A percentile compares a stretch with the other conserved stretches of the same genome.
Conservation (phyloP, 129 eudicot species). For the Arctium lappa region DNA sequence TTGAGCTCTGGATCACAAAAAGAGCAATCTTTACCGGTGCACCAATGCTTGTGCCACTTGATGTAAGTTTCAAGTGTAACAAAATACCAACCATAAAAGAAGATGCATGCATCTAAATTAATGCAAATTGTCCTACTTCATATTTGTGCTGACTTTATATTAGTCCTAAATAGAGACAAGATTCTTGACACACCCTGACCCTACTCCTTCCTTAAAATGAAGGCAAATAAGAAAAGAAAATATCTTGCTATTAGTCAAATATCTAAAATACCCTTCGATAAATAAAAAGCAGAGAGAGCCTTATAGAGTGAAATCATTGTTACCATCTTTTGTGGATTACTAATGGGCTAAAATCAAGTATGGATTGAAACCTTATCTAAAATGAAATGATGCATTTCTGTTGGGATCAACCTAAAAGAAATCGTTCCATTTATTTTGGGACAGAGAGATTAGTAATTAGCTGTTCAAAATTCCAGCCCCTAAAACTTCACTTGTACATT, state of each 20-base stretch:
- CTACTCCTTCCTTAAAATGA: background rate
- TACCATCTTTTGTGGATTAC: background rate
- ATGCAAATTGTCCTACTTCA: background rate
- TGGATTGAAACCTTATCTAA: background rate
- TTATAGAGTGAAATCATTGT: background rate
- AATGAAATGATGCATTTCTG: background rate
- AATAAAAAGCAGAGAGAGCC: background rate
- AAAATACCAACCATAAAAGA: conserved; percentile 13
- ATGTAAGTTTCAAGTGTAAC: conserved; percentile 23
- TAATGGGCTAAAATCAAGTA: background rate
- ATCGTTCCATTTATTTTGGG: background rate
- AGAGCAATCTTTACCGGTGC: background rate
- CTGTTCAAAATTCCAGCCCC: background rate
- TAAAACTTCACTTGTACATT: background rate
- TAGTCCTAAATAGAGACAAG: background rate
- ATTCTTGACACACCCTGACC: background rate
- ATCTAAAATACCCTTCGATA: background rate
- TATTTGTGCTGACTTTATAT: conserved; percentile 9
- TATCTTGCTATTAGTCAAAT: background rate
- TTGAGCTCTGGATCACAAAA: background rate
- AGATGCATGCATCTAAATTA: conserved; percentile 33
- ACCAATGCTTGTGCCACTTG: conserved; percentile 1
- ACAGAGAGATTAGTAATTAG: background rate
- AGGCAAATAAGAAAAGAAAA: background rate
- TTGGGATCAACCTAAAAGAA: background rate